Evolutionary conservation across 768 basidiomycete species (phyloP).

Genomic region (Obba rivulosa): DNA sequence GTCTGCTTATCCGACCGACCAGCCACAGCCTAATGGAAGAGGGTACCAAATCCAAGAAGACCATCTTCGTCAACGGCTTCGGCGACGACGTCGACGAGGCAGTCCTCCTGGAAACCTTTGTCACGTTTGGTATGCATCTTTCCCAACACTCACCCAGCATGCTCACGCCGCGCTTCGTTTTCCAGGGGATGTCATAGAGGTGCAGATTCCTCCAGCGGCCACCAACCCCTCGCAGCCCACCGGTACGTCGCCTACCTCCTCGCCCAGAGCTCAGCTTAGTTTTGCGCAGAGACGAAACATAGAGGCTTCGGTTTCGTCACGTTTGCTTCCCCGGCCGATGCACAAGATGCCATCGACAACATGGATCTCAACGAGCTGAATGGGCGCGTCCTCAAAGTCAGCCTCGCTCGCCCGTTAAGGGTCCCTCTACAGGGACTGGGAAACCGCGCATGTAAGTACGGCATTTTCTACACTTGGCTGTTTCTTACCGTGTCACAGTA

Average conservation of each 20-base stretch:
- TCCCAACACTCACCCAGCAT: slow-evolving; percentile 1
- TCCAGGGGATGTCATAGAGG: slow-evolving; percentile 87
- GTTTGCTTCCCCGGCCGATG: slow-evolving; percentile 72
- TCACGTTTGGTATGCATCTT: slow-evolving; percentile 72
- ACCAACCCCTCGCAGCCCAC: slow-evolving; percentile 62
- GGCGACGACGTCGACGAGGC: slow-evolving; percentile 80
- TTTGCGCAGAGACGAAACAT: slow-evolving; percentile 61
- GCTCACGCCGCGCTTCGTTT: slow-evolving; percentile 4
- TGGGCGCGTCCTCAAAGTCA: slow-evolving; percentile 75
- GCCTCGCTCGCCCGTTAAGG: slow-evolving; percentile 80
- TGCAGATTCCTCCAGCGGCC: slow-evolving; percentile 78
- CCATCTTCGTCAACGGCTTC: slow-evolving; percentile 80
- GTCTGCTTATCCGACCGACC: slow-evolving; percentile 6
- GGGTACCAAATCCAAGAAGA: slow-evolving; percentile 80
- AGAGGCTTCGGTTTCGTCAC: slow-evolving; percentile 95
- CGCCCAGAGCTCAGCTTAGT: slow-evolving; percentile 5
- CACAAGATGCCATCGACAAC: slow-evolving; percentile 97
- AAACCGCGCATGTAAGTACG: slow-evolving; percentile 68
- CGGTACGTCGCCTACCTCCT: slow-evolving; percentile 34
- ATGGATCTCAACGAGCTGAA: slow-evolving; percentile 92
- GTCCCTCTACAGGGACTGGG: slow-evolving; percentile 52
- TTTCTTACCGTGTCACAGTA: slow-evolving; percentile 41
- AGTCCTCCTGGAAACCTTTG: slow-evolving; percentile 72
- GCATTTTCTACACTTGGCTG: not conserved
- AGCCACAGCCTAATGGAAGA: slow-evolving; percentile 54